Evolutionary conservation across 108 stramenopile genomes (phyloP), one percentile per base, ranked within the genome.

Genomic region (Cylindrotheca fusiformis): DNA sequence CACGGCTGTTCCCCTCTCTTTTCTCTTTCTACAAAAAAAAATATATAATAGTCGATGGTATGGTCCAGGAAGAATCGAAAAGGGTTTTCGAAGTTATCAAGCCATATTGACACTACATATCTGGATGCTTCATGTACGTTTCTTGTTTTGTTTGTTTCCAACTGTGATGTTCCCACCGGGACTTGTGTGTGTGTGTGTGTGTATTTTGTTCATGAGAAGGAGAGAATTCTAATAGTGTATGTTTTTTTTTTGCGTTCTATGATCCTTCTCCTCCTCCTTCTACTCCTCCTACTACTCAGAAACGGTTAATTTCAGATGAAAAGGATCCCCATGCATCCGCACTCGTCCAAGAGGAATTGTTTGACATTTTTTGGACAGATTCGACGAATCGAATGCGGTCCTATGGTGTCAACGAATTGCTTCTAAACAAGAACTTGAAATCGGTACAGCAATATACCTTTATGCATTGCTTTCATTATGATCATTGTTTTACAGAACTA

Each of bases 71-170:
- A 71, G 81, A 24, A 86, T 93, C 68, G 72, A 73, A 29, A 74
- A 76, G 23, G 85, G 88, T 33, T 96, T 96, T 75, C 90, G 90
- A 26, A 77, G 84, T 52, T 88, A 80, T 21, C 95, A 96, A 62
- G 86, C 90, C 12, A 51, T 96, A 19, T 57, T 91, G 48, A 86
- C 90, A 22, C 82, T 93, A 86, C 95, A 96, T 65, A 68, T 96
- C 63, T 96, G 95, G 95, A 87, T 96, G 52, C 57, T 96, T 3
- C 95, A 96, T 68, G 83, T 82, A 46, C 84, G 91, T 21, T n/a
- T n/a, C n/a, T n/a, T n/a, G n/a, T n/a, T n/a, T n/a, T n/a, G n/a
- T n/a, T n/a, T n/a, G n/a, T n/a, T n/a, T n/a, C n/a, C n/a, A n/a
- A n/a, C n/a, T n/a, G n/a, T n/a, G n/a, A n/a, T n/a, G n/a, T n/a